Base-by-base conservation (phyloP, 2,329 filamentous ascomycete genomes). In the Nemania sp. region DNA sequence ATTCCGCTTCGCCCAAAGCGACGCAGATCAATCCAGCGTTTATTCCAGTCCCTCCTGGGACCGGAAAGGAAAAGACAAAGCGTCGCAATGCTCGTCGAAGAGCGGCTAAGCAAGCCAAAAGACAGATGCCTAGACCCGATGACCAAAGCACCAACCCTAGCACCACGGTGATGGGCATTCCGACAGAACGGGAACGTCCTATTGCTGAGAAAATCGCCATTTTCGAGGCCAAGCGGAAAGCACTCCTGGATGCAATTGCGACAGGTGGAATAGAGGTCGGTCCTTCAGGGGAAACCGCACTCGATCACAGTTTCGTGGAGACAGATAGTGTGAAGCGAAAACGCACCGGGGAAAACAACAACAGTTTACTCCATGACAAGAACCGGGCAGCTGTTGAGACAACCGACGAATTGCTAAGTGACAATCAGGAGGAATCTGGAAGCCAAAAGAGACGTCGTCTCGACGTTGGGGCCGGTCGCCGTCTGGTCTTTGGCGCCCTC, bases 401-500 rank as follows among this genome's bases (percentile, higher is more conserved):
- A 12, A 7, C 45, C 9, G 55, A 60, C 17, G 57, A 63, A 13
- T 21, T 54, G 17, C 21, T 35, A 18, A 50, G 18, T 12, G 56
- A 65, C n/a, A 57, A 65, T 15, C 21, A 57, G 2, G 50, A 60
- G 15, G 64, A 60, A 13, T 64, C 60, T 15, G 64, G 69, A 11
- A 60, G 66, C 7, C 67, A 72, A 58, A 76, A 74, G 57, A 70
- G 71, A 48, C 67, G 72, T n/a, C 74, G 71, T 35, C 50, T 77
- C 4, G 74, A 84, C 57, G 63, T 91, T 32, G 83, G 81, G 15
- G 87, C 88, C 53, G 85, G 87, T 2, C 82, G 85, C 54, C 83
- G 90, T 65, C 78, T 93, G 58, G 73, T 94, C 0, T 91, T 92
- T 68, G 87, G 87, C 9, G 88, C 90, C 6, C 79, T 94, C 3